A percentile compares a stretch with the other conserved stretches of the same genome.
These are phyloP conservation scores for Tetrapisispora fleetii DNA, from an alignment of 805 yeast species.

Conservation along the genomic window DNA sequence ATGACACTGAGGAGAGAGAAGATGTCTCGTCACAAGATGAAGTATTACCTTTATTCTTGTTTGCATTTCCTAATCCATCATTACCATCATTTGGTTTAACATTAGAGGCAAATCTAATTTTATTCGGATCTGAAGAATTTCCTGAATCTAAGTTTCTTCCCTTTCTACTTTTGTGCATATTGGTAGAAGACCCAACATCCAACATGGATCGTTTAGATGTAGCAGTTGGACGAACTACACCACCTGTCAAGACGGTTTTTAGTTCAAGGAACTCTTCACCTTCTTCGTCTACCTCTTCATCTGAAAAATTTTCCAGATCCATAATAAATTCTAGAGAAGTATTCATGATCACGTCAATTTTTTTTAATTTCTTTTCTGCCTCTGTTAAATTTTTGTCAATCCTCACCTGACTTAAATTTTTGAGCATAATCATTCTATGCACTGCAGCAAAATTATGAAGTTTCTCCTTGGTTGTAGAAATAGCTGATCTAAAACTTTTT, in stretches of 20 bases:
- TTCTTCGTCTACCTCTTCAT: constrained; percentile 6
- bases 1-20: neutral
- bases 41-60: neutral
- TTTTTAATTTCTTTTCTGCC: constrained; percentile 5
- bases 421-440: constrained; percentile 12
- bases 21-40: constrained; percentile 1
- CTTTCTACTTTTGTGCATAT: neutral
- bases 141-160: neutral
- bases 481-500: constrained; percentile 2
- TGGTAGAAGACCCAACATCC: constrained; percentile 7
- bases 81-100: constrained; percentile 18
- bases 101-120: constrained; percentile 19
- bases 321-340: constrained; percentile 16
- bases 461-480: constrained; percentile 7
- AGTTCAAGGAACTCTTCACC: constrained; percentile 12
- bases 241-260: constrained; percentile 23
- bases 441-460: constrained; percentile 12
- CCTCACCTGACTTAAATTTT: constrained; percentile 8
- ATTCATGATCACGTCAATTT: constrained; percentile 15
- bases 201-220: constrained; percentile 16
- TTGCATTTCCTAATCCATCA: constrained; percentile 11
- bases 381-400: constrained; percentile 2
- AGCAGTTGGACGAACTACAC: constrained; percentile 6
- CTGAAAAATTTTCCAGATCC: constrained; percentile 17
- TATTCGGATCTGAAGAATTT: constrained; percentile 3